These are phyloP conservation scores for Aspergillus coremiiformis DNA, from an alignment of 495 filamentous ascomycete species.

Conservation along the genomic window DNA sequence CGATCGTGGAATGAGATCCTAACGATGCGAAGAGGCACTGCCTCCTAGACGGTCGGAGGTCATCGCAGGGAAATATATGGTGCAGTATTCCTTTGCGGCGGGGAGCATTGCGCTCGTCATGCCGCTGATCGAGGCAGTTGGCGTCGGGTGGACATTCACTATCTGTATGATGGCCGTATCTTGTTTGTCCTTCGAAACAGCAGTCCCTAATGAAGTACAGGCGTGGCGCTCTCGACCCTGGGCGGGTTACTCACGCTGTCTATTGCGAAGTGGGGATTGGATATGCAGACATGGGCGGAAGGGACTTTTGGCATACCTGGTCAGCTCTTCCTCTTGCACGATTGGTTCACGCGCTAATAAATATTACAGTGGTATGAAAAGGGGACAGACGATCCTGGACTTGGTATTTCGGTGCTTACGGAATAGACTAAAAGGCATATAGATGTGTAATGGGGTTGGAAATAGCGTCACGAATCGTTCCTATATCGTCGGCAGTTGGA, in stretches of 20 bases:
- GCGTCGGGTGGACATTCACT: conserved; percentile 54
- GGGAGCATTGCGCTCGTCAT: conserved; percentile 54
- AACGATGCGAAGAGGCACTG: conserved; percentile 24
- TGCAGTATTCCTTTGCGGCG: conserved; percentile 64
- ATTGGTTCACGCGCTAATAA: too few relatives aligned
- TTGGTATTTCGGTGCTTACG: too few relatives aligned
- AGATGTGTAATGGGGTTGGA: too few relatives aligned
- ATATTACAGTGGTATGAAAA: too few relatives aligned
- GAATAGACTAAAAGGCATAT: too few relatives aligned
- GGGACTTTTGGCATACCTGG: conserved; percentile 18
- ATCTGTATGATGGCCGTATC: conserved; percentile 27
- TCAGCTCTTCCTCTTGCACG: not conserved
- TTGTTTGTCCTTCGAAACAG: not conserved
- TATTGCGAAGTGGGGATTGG: conserved; percentile 32
- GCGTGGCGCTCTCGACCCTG: conserved; percentile 26
- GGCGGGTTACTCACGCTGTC: conserved; percentile 25
- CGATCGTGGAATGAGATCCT: not conserved
- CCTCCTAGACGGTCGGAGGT: conserved; percentile 53
- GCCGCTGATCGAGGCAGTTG: conserved; percentile 56
- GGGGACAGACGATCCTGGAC: too few relatives aligned
- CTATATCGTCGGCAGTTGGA: too few relatives aligned
- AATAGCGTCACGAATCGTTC: too few relatives aligned
- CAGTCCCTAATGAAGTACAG: conserved; percentile 8
- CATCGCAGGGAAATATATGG: conserved; percentile 64
- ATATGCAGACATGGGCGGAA: conserved; percentile 39